phyloP scores from a whole-genome alignment of 1,284 basidiomycete genomes.

The Ceratobasidium sp. region DNA sequence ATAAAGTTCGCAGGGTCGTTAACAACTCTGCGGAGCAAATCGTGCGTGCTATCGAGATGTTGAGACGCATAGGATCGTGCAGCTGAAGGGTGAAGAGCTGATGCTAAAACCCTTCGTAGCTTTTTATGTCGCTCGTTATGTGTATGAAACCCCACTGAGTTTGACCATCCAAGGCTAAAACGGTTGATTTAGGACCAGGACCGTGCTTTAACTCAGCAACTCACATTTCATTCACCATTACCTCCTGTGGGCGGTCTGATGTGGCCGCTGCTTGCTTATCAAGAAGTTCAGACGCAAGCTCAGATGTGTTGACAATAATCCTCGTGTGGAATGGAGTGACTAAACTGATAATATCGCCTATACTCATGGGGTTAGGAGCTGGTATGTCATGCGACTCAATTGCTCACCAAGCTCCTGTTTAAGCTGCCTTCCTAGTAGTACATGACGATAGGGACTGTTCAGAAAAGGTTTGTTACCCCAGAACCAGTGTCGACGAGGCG shows the following conservation, averaged over 20 bases:
- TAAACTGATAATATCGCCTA: constrained; percentile 26
- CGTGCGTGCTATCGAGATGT: not conserved
- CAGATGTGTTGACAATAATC: not conserved
- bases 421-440: constrained; percentile 1
- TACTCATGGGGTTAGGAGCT: not conserved
- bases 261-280: constrained; percentile 25
- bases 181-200: not conserved
- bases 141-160: not conserved
- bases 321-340: not conserved
- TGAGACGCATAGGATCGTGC: constrained; percentile 16
- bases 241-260: not conserved
- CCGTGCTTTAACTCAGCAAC: not conserved
- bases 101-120: constrained; percentile 21
- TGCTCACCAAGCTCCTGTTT: not conserved
- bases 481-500: constrained; percentile 22
- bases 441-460: not conserved
- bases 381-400: not conserved
- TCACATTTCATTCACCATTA: constrained; percentile 17
- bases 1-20: not conserved
- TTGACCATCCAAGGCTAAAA: constrained; percentile 8
- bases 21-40: constrained; percentile 1
- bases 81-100: constrained; percentile 26
- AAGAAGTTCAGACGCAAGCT: not conserved
- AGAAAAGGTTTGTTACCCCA: constrained; percentile 18
- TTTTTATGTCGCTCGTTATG: constrained; percentile 31